Percentiles rank a stretch among this genome's conserved stretches.
phyloP scores from a whole-genome alignment of 345 rosid species.

The Hibiscus trionum region DNA sequence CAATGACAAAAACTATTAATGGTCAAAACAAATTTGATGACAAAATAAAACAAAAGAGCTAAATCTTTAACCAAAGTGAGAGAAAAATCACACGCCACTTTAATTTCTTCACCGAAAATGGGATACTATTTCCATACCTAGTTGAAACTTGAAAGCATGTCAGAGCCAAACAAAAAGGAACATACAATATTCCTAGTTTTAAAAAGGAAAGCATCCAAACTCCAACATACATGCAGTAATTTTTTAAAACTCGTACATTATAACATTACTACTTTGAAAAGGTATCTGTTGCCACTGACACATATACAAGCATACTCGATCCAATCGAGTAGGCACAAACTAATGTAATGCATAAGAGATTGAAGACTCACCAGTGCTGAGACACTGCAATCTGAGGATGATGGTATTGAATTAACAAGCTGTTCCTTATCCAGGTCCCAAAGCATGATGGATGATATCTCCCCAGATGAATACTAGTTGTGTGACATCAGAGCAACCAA shows the following conservation, averaged over 20 bases:
- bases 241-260: too few species aligned
- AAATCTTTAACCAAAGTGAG: not conserved
- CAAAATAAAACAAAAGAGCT: not conserved
- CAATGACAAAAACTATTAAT: not conserved
- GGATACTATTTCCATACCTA: not conserved
- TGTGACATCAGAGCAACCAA: constrained; percentile 13
- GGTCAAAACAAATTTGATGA: not conserved
- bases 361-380: constrained; percentile 69
- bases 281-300: not conserved
- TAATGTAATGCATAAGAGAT: not conserved
- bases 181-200: too few species aligned
- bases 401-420: constrained; percentile 58
- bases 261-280: too few species aligned
- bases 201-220: not conserved
- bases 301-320: not conserved
- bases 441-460: constrained; percentile 64
- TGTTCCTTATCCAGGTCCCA: constrained; percentile 97
- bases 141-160: not conserved
- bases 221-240: not conserved
- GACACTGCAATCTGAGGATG: constrained; percentile 65
- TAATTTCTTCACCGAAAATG: not conserved
- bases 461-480: constrained; percentile 84
- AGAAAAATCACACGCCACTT: not conserved
- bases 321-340: not conserved
- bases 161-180: not conserved